Base-by-base conservation (phyloP, 2,329 filamentous ascomycete genomes). In the Fusarium piperis region DNA sequence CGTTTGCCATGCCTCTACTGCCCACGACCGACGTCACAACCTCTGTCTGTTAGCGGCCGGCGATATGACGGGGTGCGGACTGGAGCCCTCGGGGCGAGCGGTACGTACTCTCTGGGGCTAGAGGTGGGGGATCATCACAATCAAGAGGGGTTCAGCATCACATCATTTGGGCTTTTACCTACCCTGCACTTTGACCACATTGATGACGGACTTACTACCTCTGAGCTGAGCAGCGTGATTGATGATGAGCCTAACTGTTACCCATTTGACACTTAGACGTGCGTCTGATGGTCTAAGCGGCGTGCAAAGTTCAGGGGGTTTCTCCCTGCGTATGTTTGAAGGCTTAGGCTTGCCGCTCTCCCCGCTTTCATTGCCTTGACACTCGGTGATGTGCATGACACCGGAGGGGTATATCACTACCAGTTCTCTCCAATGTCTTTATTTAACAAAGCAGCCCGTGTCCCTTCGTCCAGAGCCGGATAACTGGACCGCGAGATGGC, bases 121-220 rank as follows among this genome's bases (percentile, higher is more conserved):
- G 56, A 67, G 56, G 70, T 73, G 70, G 70, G 70, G 70, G 70
- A 73, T 72, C 70, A 59, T 48, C 66, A 46, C 57, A 55, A 71
- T 70, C 52, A 59, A 60, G 70, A 71, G 70, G 70, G 70, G 70
- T 41, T 61, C 46, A 33, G 44, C 16, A 38, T 52, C 41, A 30
- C 20, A 67, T 46, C 39, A 44, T 59, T 32, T 11, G 28, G 9
- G 2, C 28, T 44, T 23, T 5, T 12, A 6, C 8, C 38, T 72
- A 71, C 69, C 68, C 65, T 72, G n/a, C 59, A 66, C 13, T 4
- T 4, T 6, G 1, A 16, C 6, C 4, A 32, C n/a, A n/a, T 18
- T 57, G 16, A 57, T 18, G 35, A 39, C 26, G 53, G 20, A 36
- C 30, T n/a, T 55, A 5, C 13, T 36, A 3, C 38, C 52, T 23